Conservation (phyloP, 345 rosid genomes). For the Kernera saxatilis region DNA sequence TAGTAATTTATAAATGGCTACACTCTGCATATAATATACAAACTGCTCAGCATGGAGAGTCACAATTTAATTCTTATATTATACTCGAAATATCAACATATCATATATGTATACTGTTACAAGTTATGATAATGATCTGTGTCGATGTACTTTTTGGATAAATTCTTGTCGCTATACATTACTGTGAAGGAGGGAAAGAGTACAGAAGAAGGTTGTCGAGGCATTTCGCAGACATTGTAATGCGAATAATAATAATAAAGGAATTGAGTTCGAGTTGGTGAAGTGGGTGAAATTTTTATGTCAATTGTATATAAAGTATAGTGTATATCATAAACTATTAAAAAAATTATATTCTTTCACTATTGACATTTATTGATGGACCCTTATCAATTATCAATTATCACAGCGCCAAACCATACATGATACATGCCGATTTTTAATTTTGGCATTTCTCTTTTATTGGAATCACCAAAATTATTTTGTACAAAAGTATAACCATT, state of each 20-base stretch:
- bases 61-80: not conserved
- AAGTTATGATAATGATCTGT: not conserved
- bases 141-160: not conserved
- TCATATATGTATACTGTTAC: not conserved
- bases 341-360: not conserved
- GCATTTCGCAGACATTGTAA: not conserved
- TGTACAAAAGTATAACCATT: too few species aligned
- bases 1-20: not conserved
- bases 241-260: conserved; percentile 6
- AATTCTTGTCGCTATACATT: not conserved
- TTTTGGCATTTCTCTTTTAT: not conserved
- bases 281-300: conserved; percentile 25
- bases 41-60: not conserved
- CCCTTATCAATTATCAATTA: conserved; percentile 5
- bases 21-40: not conserved
- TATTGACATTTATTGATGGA: conserved; percentile 14
- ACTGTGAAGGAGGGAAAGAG: not conserved
- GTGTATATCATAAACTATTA: not conserved
- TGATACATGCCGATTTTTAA: not conserved
- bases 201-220: conserved; percentile 1
- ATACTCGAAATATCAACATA: not conserved
- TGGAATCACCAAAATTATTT: not conserved
- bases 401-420: not conserved
- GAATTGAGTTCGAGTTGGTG: conserved; percentile 21
- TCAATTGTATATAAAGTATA: not conserved